Conservation (phyloP, 2,329 filamentous ascomycete species). For the Trichoderma polysporum region DNA sequence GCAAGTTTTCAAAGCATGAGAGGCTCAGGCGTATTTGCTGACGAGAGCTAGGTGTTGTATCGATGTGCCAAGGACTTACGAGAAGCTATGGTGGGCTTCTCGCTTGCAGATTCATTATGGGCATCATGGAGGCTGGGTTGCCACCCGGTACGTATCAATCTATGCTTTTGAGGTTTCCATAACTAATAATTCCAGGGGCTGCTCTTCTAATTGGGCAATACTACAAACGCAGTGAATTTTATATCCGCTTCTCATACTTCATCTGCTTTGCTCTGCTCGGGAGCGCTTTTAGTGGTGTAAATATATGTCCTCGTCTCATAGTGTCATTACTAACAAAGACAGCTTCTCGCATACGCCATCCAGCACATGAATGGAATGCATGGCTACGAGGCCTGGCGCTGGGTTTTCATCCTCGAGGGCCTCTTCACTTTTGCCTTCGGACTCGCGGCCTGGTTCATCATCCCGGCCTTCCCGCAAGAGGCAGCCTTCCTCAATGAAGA, state of each 20-base stretch:
- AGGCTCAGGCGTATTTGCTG: not conserved
- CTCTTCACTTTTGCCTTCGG: not conserved
- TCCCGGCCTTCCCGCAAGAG: not conserved
- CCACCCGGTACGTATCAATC: not conserved
- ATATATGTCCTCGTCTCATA: not conserved
- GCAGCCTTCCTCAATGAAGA: not conserved
- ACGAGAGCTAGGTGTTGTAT: not conserved
- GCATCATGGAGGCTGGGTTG: not conserved
- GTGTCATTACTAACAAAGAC: not conserved
- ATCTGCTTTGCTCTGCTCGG: conserved; percentile 3
- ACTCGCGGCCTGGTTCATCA: not conserved
- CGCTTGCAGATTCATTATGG: conserved; percentile 1
- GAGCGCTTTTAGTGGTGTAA: not conserved
- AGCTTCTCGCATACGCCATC: conserved; percentile 47
- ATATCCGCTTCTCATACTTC: not conserved
- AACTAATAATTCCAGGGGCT: not conserved
- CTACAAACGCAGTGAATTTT: not conserved
- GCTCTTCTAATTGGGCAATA: conserved; percentile 1
- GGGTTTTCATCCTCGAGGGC: conserved; percentile 52
- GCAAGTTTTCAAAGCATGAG: not conserved
- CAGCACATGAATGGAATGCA: conserved; percentile 46
- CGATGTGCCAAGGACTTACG: not conserved
- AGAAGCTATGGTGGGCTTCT: conserved; percentile 1
- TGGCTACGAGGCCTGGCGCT: conserved; percentile 48
- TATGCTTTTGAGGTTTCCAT: not conserved